phyloP scores from a whole-genome alignment of 2,329 filamentous ascomycete genomes.

The Calonectria honghensis region DNA sequence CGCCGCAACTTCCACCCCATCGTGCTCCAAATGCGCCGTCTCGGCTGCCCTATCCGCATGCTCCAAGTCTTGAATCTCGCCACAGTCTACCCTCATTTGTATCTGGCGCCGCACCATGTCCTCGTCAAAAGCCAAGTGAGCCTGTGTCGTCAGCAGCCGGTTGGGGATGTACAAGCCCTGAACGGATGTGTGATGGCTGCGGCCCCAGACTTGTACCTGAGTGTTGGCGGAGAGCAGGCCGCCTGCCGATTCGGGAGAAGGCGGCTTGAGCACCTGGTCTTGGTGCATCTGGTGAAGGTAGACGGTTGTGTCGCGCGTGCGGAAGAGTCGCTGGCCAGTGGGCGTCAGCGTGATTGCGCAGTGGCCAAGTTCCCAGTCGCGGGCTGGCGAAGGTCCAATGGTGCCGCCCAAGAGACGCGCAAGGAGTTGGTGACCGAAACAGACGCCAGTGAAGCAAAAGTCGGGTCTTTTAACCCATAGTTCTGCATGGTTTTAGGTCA shows the following conservation, averaged over 20 bases:
- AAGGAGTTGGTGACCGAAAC: conserved; percentile 89
- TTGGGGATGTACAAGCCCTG: conserved; percentile 83
- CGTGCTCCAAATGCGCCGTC: conserved; percentile 78
- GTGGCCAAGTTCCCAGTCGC: conserved; percentile 84
- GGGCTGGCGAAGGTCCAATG: conserved; percentile 77
- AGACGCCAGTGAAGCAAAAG: conserved; percentile 81
- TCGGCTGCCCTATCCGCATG: conserved; percentile 77
- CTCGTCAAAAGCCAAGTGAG: conserved; percentile 85
- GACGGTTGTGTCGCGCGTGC: conserved; percentile 68
- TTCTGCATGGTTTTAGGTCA: conserved; percentile 54
- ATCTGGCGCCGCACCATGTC: conserved; percentile 81
- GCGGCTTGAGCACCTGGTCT: conserved; percentile 80
- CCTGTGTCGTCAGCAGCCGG: conserved; percentile 83
- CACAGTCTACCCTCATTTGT: conserved; percentile 73
- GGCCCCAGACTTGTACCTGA: conserved; percentile 75
- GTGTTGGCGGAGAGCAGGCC: conserved; percentile 62
- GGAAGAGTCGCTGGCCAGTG: conserved; percentile 81
- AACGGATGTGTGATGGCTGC: conserved; percentile 78
- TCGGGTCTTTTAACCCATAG: conserved; percentile 71
- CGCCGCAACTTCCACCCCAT: conserved; percentile 79
- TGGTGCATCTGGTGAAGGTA: conserved; percentile 87
- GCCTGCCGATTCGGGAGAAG: conserved; percentile 67
- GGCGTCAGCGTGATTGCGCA: conserved; percentile 77
- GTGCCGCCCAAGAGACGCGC: conserved; percentile 81
- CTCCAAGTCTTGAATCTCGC: conserved; percentile 78